phyloP scores from a whole-genome alignment of 2,329 filamentous ascomycete species.

The Aspergillus arachidicola region DNA sequence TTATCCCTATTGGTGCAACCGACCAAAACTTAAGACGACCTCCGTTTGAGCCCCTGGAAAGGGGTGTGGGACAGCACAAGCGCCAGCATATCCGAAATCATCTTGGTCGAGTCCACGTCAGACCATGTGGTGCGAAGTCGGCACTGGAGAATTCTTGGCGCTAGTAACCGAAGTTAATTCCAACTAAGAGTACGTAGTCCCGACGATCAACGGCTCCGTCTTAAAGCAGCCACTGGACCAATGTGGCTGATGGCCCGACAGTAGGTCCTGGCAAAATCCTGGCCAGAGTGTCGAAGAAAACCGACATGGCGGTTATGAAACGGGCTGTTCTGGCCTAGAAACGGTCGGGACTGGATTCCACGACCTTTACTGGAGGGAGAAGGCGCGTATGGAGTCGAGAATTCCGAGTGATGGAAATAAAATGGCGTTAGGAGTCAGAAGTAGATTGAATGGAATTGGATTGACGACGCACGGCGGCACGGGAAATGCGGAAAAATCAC shows the following conservation, averaged over 20 bases:
- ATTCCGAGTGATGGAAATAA: background rate
- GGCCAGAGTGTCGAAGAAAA: background rate
- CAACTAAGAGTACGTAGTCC: conserved; percentile 1
- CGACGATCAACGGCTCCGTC: background rate
- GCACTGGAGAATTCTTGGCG: background rate
- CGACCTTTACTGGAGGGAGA: background rate
- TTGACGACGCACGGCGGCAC: background rate
- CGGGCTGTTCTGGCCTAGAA: background rate
- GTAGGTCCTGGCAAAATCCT: background rate
- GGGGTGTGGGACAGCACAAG: background rate
- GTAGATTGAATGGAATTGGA: background rate
- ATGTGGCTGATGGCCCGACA: background rate
- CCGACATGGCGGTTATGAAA: background rate
- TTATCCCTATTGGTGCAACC: background rate
- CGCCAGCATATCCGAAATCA: background rate
- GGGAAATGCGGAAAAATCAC: background rate
- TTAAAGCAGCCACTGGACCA: background rate
- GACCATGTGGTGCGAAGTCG: background rate
- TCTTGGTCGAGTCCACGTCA: background rate
- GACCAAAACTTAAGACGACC: background rate
- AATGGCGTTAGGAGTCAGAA: background rate
- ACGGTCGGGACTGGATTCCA: background rate
- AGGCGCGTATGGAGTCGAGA: background rate
- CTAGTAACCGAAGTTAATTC: background rate
- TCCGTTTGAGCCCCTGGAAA: conserved; percentile 1